Evolutionary conservation across 2,329 filamentous ascomycete genomes (phyloP).

Genomic region (Mariannaea sp.): DNA sequence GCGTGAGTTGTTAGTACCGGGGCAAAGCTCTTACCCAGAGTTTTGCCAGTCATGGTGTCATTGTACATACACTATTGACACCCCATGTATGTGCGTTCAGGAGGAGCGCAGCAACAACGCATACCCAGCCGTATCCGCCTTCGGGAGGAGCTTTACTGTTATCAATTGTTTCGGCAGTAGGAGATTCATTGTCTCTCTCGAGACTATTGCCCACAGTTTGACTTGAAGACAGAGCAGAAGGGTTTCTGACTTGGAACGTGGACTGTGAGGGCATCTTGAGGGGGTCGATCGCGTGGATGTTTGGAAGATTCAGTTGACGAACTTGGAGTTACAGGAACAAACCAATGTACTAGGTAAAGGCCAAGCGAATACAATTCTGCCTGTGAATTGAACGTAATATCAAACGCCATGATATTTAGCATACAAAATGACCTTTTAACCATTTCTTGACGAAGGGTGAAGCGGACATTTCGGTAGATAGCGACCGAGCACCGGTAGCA

Average conservation of each 20-base stretch:
- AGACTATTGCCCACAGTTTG: background rate
- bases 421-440: background rate
- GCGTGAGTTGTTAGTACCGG: no score
- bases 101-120: slow-evolving; percentile 39
- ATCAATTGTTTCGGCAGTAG: background rate
- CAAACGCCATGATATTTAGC: background rate
- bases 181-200: background rate
- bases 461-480: slow-evolving; percentile 3
- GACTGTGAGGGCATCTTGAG: background rate
- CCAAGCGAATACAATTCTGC: no score
- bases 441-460: background rate
- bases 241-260: background rate
- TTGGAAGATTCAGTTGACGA: no score
- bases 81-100: slow-evolving; percentile 49
- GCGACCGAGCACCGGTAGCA: background rate
- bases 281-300: background rate
- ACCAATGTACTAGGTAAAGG: no score
- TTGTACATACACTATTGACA: slow-evolving; percentile 37
- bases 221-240: background rate
- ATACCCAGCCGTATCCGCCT: slow-evolving; percentile 58
- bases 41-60: background rate
- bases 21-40: background rate
- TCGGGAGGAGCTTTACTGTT: slow-evolving; percentile 33
- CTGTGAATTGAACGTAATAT: no score
- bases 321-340: no score